A percentile compares a stretch with the other conserved stretches of the same genome.
Evolutionary conservation across 352 stramenopile species (phyloP).

Genomic region (Pythium chondricola): DNA sequence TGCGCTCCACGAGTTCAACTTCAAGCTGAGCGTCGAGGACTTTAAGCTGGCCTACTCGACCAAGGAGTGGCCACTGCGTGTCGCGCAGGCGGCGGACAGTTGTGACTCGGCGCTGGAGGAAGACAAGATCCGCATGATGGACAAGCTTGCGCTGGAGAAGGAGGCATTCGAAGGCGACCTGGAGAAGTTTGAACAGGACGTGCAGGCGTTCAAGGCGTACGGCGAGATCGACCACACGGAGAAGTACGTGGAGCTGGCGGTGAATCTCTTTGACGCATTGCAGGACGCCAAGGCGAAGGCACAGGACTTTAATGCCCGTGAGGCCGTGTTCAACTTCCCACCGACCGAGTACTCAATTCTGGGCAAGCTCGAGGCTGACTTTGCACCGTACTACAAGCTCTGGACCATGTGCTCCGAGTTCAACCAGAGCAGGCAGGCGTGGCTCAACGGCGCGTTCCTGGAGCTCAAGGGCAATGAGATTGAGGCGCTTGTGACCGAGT

Average conservation of each 20-base stretch:
- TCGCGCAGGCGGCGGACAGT: conserved; percentile 72
- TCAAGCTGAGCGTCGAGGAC: conserved; percentile 86
- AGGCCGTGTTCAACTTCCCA: conserved; percentile 91
- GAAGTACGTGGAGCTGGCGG: conserved; percentile 85
- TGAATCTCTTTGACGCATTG: conserved; percentile 85
- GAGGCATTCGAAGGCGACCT: conserved; percentile 80
- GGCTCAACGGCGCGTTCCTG: conserved; percentile 90
- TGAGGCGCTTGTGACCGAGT: conserved; percentile 86
- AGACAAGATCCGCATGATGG: conserved; percentile 93
- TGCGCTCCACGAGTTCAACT: conserved; percentile 74
- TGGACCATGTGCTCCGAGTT: conserved; percentile 96
- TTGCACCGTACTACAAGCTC: conserved; percentile 90
- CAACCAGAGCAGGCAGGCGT: conserved; percentile 86
- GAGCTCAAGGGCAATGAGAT: conserved; percentile 88
- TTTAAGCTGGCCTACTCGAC: conserved; percentile 86
- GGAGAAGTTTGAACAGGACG: conserved; percentile 84
- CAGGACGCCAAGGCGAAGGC: conserved; percentile 89
- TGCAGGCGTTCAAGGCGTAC: conserved; percentile 84
- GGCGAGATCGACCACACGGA: conserved; percentile 86
- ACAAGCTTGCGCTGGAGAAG: conserved; percentile 89
- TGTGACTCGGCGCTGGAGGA: conserved; percentile 87
- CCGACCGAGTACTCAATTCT: conserved; percentile 90
- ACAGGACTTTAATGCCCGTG: conserved; percentile 89
- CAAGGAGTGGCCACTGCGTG: conserved; percentile 83
- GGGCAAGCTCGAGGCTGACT: conserved; percentile 77